Base-by-base conservation (phyloP, 1,284 basidiomycete species). In the Pholiota adiposa region DNA sequence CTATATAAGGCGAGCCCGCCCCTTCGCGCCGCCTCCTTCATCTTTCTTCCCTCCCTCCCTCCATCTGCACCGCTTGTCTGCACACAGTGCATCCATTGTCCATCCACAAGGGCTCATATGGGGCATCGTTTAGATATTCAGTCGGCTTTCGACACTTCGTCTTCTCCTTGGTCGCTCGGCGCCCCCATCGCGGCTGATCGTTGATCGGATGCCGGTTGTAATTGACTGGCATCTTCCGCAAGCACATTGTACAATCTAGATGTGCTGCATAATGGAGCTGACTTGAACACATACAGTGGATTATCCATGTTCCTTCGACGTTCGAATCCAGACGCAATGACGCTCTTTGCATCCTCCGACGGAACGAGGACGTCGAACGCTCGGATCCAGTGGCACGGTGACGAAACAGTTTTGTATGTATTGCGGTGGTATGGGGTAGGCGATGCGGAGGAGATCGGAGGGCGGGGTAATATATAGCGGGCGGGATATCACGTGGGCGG, bases 401-500 rank as follows among this genome's bases (percentile, higher is more conserved):
- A 23, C 40, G 36, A 38, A 38, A 4, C 6, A 25, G 19, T 19
- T n/a, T n/a, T n/a, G n/a, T 9, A 2, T 33, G 23, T 14, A 41
- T 25, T 41, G 51, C 36, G 19, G 36, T 19, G 21, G 33, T n/a
- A 38, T 21, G 40, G 51, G 38, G 36, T 38, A 53, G 25, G 6
- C 7, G 4, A 23, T 27, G 33, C 38, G 34, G 51, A 18, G 25
- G 23, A 52, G 23, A 38, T 36, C 38, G 38, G 34, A 38, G n/a
- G 12, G 49, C 34, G 50, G 50, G 36, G 33, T 25, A 51, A 40
- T 23, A 19, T 38, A 33, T n/a, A 53, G 38, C 25, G 33, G 38
- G 21, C 33, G 48, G 12, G 38, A 36, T 52, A 58, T 51, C 56
- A 58, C 56, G 43, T 53, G 56, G 36, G 43, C 51, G 51, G 52